Conservation (phyloP, 2,329 filamentous ascomycete species). For the Exophiala lecanii-corni region DNA sequence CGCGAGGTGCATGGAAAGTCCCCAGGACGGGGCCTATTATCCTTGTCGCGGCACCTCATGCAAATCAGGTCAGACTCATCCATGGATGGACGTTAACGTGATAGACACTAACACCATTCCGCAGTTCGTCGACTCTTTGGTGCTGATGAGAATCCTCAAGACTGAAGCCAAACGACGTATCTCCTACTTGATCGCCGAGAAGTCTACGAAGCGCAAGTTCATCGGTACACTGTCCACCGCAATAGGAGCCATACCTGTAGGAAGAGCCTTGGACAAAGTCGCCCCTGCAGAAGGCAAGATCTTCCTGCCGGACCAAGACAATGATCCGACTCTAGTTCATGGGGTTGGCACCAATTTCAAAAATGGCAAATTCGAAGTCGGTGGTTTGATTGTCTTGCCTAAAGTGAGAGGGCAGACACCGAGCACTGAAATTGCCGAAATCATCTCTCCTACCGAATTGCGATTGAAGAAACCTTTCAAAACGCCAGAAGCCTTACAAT, state of each 20-base stretch:
- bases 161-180: conserved; percentile 83
- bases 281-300: conserved; percentile 74
- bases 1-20: conserved; percentile 90
- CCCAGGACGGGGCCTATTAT: conserved; percentile 84
- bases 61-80: conserved; percentile 68
- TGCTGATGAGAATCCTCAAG: conserved; percentile 85
- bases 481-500: conserved; percentile 66
- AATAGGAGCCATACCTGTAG: conserved; percentile 88
- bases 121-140: conserved; percentile 90
- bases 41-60: conserved; percentile 93
- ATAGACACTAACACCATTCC: conserved; percentile 7
- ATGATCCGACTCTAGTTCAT: conserved; percentile 75
- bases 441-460: conserved; percentile 74
- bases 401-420: conserved; percentile 75
- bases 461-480: conserved; percentile 84
- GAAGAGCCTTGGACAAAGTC: conserved; percentile 82
- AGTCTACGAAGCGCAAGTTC: conserved; percentile 84
- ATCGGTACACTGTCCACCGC: conserved; percentile 81
- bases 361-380: conserved; percentile 62
- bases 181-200: conserved; percentile 89
- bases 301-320: conserved; percentile 82
- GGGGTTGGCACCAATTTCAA: conserved; percentile 81
- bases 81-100: not conserved
- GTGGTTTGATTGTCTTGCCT: conserved; percentile 82
- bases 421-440: conserved; percentile 77